phyloP scores from a whole-genome alignment of 495 filamentous ascomycete species.

The Hypomontagnella monticulosa region DNA sequence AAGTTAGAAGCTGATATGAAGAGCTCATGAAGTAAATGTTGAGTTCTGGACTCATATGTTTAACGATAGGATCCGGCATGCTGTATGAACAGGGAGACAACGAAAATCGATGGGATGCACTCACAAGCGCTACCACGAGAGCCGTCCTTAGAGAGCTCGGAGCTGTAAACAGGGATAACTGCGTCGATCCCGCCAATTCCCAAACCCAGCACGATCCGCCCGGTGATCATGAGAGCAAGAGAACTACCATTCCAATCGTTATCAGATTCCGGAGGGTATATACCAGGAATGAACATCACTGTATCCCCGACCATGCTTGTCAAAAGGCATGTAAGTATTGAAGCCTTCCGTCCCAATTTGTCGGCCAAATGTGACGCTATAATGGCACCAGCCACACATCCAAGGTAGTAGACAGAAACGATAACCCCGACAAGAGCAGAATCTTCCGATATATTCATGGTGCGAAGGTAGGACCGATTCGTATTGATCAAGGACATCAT shows the following conservation, averaged over 20 bases:
- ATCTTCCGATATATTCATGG: constrained; percentile 61
- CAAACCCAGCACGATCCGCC: constrained; percentile 64
- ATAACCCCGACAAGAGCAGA: constrained; percentile 64
- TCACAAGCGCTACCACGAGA: constrained; percentile 58
- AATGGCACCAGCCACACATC: constrained; percentile 63
- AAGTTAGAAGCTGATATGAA: not conserved
- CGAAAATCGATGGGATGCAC: not conserved
- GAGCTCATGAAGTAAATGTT: not conserved
- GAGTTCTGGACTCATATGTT: too few species aligned
- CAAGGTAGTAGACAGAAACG: constrained; percentile 68
- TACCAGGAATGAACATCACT: constrained; percentile 63
- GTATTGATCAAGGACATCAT: constrained; percentile 72
- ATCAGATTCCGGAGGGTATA: constrained; percentile 47
- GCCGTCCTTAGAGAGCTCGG: constrained; percentile 60
- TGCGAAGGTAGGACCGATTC: constrained; percentile 62
- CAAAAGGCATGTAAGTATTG: constrained; percentile 60
- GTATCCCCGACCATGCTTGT: constrained; percentile 61
- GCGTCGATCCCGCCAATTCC: constrained; percentile 67
- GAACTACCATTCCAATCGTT: constrained; percentile 49
- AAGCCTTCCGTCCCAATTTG: constrained; percentile 57
- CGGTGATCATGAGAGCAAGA: constrained; percentile 59
- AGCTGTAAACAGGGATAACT: constrained; percentile 65
- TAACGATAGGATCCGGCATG: too few species aligned
- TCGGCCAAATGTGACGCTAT: constrained; percentile 60
- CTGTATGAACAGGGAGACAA: too few species aligned